phyloP scores from a whole-genome alignment of 768 basidiomycete species.

The Boletus huronensis region DNA sequence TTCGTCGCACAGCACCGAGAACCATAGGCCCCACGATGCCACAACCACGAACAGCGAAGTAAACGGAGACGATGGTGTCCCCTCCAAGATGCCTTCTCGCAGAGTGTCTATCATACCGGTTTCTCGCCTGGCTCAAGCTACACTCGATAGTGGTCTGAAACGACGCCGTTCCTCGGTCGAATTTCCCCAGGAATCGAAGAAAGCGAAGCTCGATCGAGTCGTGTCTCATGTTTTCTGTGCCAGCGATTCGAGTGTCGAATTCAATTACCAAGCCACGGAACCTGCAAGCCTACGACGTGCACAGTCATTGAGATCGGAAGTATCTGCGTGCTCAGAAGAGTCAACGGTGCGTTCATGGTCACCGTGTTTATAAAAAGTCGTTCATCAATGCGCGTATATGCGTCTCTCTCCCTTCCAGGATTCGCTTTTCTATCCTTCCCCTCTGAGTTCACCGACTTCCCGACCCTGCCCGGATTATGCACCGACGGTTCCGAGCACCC shows the following conservation, averaged over 20 bases:
- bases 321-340: slow-evolving; percentile 10
- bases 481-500: slow-evolving; percentile 27
- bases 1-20: background rate
- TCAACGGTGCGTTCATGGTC: slow-evolving; percentile 7
- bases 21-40: background rate
- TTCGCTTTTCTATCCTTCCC: slow-evolving; percentile 2
- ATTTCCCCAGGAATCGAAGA: slow-evolving; percentile 11
- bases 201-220: slow-evolving; percentile 11
- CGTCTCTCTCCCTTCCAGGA: slow-evolving; percentile 7
- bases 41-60: background rate
- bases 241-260: background rate
- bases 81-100: background rate
- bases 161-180: slow-evolving; percentile 11
- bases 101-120: background rate
- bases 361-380: background rate
- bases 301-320: slow-evolving; percentile 35
- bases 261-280: slow-evolving; percentile 24
- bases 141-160: slow-evolving; percentile 4
- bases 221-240: background rate
- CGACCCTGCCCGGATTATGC: slow-evolving; percentile 2
- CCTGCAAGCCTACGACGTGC: slow-evolving; percentile 43
- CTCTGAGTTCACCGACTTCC: background rate
- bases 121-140: background rate
- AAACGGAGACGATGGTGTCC: background rate
- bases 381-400: slow-evolving; percentile 7